phyloP scores from a whole-genome alignment of 2,329 filamentous ascomycete genomes.

The Pseudopithomyces maydicus region DNA sequence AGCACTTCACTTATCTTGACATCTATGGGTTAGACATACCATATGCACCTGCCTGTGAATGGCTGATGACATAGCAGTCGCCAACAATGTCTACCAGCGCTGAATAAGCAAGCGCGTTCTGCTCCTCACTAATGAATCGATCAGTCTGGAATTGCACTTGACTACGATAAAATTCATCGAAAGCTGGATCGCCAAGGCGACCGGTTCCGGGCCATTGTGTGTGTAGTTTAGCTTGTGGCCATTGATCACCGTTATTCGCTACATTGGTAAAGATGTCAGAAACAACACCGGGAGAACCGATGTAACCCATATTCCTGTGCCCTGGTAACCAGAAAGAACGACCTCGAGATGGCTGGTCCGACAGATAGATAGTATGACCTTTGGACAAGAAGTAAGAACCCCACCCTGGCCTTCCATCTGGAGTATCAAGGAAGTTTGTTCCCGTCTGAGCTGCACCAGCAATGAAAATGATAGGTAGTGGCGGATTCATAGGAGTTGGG shows the following conservation, averaged over 20 bases:
- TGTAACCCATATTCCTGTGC: slow-evolving; percentile 8
- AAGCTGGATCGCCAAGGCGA: slow-evolving; percentile 51
- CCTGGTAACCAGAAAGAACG: slow-evolving; percentile 51
- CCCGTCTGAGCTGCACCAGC: slow-evolving; percentile 33
- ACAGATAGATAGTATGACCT: slow-evolving; percentile 56
- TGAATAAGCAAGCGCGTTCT: slow-evolving; percentile 46
- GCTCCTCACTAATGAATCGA: slow-evolving; percentile 32
- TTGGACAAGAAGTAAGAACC: slow-evolving; percentile 53
- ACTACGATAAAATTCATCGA: slow-evolving; percentile 55
- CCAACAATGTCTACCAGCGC: slow-evolving; percentile 52
- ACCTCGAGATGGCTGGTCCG: slow-evolving; percentile 54
- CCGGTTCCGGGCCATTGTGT: slow-evolving; percentile 51
- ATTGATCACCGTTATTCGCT: slow-evolving; percentile 30
- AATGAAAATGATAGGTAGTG: slow-evolving; percentile 36
- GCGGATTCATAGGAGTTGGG: slow-evolving; percentile 11
- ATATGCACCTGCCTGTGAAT: slow-evolving; percentile 56
- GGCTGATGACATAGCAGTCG: slow-evolving; percentile 53
- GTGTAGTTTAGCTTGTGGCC: slow-evolving; percentile 51
- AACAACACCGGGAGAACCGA: slow-evolving; percentile 34
- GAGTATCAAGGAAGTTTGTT: slow-evolving; percentile 50
- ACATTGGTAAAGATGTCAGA: slow-evolving; percentile 33
- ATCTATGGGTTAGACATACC: slow-evolving; percentile 17
- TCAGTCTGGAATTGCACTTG: slow-evolving; percentile 47
- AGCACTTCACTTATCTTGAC: neutral
- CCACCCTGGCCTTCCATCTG: slow-evolving; percentile 56